phyloP scores from a whole-genome alignment of 23 red algal species.

The Gracilaria gracilis region DNA sequence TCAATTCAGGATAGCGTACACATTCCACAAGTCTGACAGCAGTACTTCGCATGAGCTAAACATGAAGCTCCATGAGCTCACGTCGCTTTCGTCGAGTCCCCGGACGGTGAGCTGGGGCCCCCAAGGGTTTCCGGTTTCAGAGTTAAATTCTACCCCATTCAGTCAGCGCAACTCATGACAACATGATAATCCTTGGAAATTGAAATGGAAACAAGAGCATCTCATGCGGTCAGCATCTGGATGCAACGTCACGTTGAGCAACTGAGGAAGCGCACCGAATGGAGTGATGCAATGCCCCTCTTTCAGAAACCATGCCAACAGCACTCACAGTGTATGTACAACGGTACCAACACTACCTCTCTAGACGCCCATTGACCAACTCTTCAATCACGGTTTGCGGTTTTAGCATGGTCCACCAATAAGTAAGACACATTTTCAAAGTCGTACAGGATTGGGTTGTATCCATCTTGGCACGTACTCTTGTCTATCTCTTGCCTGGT shows the following conservation, averaged over 20 bases:
- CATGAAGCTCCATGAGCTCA: not conserved
- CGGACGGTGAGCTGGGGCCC: not conserved
- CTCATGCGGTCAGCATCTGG: not conserved
- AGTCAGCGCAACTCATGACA: constrained; percentile 22
- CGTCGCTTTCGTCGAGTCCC: not conserved
- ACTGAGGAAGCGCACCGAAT: too few relatives aligned
- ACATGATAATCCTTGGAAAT: constrained; percentile 33
- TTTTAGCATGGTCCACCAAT: constrained; percentile 8
- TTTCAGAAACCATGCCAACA: too few relatives aligned
- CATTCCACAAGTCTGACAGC: not conserved
- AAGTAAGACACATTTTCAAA: constrained; percentile 78
- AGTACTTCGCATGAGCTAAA: not conserved
- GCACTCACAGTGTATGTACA: too few relatives aligned
- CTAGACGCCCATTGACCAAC: not conserved
- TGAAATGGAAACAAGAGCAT: not conserved
- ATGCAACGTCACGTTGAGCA: too few relatives aligned
- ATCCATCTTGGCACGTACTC: constrained; percentile 69
- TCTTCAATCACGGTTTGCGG: not conserved
- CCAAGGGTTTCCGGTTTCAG: not conserved
- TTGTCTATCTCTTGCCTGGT: not conserved
- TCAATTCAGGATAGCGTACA: constrained; percentile 34
- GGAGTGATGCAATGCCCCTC: too few relatives aligned
- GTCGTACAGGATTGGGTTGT: constrained; percentile 81
- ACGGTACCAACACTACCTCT: not conserved
- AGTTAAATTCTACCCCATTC: not conserved